Base-by-base conservation (phyloP, 495 filamentous ascomycete genomes). In the Aspergillus funiculosus region DNA sequence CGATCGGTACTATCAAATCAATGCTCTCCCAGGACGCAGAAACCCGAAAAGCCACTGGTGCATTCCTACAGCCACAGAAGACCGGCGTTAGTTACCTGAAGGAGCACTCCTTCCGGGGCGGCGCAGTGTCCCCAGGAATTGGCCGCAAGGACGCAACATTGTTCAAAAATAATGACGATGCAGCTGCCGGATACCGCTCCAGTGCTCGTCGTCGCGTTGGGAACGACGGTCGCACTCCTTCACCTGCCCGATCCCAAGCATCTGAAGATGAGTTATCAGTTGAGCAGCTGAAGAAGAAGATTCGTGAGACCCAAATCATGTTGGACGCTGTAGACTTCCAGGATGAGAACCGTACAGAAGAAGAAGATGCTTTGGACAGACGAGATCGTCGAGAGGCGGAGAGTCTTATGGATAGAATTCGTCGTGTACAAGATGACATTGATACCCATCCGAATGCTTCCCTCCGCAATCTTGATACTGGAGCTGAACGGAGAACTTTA, bases 51-150 rank as follows among this genome's bases (percentile, higher is more conserved):
- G 79, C 79, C 31, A 83, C 85, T 0, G 87, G 87, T 0, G 89
- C 89, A 10, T 83, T 88, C 56, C 71, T 98, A 43, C 81, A 95
- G 47, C 89, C 92, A 3, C 90, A 97, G 59, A 86, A 89, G 61
- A 97, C 91, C n/a, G 94, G 94, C 11, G 89, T 98, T 9, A 95
- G 90, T 63, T 97, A 96, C 57, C 71, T 97, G 31, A 99, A 99
- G 63, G 88, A 79, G 22, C 94, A 94, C 57, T 97, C 94, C 2
- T 97, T 99, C 76, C 80, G 82, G 39, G 74, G 74, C 29, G 69
- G 68, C 20, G 69, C 64, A 18, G 69, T 64, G 20, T 57, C 66
- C 1, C 49, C 68, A 27, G 62, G 59, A 4, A 43, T 48, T 37
- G 66, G 66, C 25, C 84, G 89, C 28, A 96, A 97, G 61, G 94